A percentile compares a stretch with the other conserved stretches of the same genome.
Evolutionary conservation across 352 stramenopile species (phyloP).

Genomic region (Pilasporangium apinafurcum): DNA sequence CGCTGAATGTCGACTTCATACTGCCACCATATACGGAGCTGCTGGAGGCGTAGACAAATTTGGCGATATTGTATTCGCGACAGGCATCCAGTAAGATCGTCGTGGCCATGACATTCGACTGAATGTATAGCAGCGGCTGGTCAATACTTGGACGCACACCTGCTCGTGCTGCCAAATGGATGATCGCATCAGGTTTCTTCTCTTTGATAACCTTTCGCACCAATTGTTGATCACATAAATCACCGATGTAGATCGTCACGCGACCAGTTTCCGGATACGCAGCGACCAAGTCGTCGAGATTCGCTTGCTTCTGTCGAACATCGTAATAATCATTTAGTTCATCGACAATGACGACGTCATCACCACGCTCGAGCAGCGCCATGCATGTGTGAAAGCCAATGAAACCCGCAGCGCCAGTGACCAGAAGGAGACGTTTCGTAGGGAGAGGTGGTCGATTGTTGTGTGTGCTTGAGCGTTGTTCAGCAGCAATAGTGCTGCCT

Average conservation of each 20-base stretch:
- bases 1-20: constrained; percentile 88
- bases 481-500: too few species aligned
- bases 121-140: constrained; percentile 97
- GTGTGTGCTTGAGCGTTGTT: too few species aligned
- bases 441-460: too few species aligned
- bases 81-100: constrained; percentile 92
- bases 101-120: constrained; percentile 95
- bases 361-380: constrained; percentile 75
- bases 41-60: constrained; percentile 96
- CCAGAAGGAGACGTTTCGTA: constrained; percentile 23
- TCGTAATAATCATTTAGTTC: constrained; percentile 99
- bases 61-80: constrained; percentile 82
- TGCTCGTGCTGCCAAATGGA: constrained; percentile 95
- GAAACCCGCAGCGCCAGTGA: constrained; percentile 96
- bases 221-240: constrained; percentile 93
- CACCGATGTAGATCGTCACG: constrained; percentile 82
- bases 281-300: constrained; percentile 82
- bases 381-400: constrained; percentile 96
- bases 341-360: constrained; percentile 95
- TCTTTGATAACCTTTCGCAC: constrained; percentile 89
- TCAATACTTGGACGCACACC: constrained; percentile 97
- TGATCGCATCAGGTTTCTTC: constrained; percentile 76
- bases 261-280: constrained; percentile 41
- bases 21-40: constrained; percentile 95
- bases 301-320: constrained; percentile 94